These are phyloP conservation scores for Leucogyrophana mollusca DNA, from an alignment of 768 basidiomycete genomes.

Conservation along the genomic window DNA sequence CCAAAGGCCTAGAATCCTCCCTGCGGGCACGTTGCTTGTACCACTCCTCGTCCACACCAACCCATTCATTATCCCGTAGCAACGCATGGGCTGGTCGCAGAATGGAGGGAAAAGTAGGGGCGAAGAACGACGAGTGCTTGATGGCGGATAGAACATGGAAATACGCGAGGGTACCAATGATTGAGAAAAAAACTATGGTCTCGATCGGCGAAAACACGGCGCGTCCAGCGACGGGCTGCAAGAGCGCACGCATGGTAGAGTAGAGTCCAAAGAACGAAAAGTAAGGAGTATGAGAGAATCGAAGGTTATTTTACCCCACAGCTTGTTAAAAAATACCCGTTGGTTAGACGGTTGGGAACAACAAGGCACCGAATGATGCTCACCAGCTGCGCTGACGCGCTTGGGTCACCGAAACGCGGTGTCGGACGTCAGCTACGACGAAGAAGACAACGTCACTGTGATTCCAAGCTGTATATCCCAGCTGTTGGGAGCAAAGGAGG, in stretches of 20 bases:
- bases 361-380: constrained; percentile 1
- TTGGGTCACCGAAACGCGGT: not conserved
- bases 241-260: constrained; percentile 52
- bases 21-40: constrained; percentile 29
- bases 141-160: constrained; percentile 91
- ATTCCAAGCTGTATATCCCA: not conserved
- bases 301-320: not conserved
- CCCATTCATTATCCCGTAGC: constrained; percentile 59
- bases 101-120: constrained; percentile 45
- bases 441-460: not conserved
- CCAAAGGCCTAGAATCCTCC: constrained; percentile 39
- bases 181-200: constrained; percentile 86
- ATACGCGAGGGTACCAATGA: constrained; percentile 89
- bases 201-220: constrained; percentile 82
- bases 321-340: not conserved
- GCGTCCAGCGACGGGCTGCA: constrained; percentile 68
- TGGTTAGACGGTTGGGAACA: not conserved
- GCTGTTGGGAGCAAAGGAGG: not conserved
- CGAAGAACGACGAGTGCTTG: constrained; percentile 83
- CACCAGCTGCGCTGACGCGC: not conserved
- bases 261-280: not conserved
- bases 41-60: constrained; percentile 59
- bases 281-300: not conserved
- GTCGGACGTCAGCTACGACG: not conserved
- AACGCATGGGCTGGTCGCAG: constrained; percentile 58